Base-by-base conservation (phyloP, 805 yeast species). In the Kodamaea hsintzibuensis region DNA sequence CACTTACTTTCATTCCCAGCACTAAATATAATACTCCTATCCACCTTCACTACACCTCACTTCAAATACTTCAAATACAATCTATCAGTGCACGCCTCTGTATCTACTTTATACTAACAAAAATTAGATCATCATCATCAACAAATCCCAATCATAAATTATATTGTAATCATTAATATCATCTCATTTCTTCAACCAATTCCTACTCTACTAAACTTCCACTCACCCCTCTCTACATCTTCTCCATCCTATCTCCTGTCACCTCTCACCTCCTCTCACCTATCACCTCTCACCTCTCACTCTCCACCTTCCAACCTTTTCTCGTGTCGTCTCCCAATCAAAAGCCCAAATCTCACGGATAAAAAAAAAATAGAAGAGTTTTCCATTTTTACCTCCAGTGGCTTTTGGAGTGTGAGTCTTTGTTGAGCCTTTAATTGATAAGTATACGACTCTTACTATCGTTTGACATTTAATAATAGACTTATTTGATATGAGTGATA, bases 401-500 rank as follows among this genome's bases (percentile, higher is more conserved):
- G 25, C 25, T 17, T 47, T 17, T 39, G 22, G 46, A 49, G 35
- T 22, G 25, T 22, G 25, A 22, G 25, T 22, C 25, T 22, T 22
- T 22, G 25, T 22, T 22, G 25, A 22, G 25, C 25, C 3, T 22
- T 22, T 22, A 22, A 4, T 22, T 22, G 25, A 22, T 22, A 22
- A 22, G 25, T 22, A n/a, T 22, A 22, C 25, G 25, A 22, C 25
- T 22, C 25, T 22, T 22, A 7, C 42, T n/a, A 16, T 14, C 42
- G 18, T 16, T 14, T n/a, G 3, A 22, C 25, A 4, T 4, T 22
- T 22, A 22, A 22, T 22, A 4, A 22, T 22, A 22, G 25, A 22
- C 25, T 22, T 22, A 22, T 22, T 22, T 22, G 25, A 22, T 22
- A 80, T 79, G 83, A 68, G 79, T 59, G 87, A 83, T 62, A 71